Percentiles rank a stretch among this genome's conserved stretches.
phyloP scores from a whole-genome alignment of 2,329 filamentous ascomycete genomes.

The Pseudogymnoascus sp. region DNA sequence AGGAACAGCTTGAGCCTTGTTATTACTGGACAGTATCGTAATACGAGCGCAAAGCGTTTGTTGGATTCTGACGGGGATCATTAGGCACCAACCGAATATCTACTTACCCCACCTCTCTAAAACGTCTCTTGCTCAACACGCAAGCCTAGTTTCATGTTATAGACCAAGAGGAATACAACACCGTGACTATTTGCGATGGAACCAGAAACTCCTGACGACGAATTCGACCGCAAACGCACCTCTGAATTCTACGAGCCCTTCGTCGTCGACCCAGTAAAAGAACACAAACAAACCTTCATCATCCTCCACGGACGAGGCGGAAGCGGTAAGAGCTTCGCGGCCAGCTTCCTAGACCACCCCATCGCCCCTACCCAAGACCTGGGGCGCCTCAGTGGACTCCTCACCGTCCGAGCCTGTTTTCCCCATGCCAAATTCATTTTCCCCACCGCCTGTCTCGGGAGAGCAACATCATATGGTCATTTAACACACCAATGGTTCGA shows the following conservation, averaged over 20 bases:
- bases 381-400: not conserved
- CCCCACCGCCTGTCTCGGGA: constrained; percentile 39
- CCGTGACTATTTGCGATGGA: not conserved
- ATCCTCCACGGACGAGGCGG: constrained; percentile 46
- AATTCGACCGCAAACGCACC: not conserved
- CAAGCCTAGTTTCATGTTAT: not conserved
- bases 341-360: constrained; percentile 31
- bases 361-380: constrained; percentile 12
- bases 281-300: constrained; percentile 41
- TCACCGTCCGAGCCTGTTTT: constrained; percentile 31
- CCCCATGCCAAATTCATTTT: constrained; percentile 44
- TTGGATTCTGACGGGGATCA: not conserved
- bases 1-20: not conserved
- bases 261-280: constrained; percentile 12
- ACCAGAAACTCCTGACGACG: not conserved
- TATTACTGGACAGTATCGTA: not conserved
- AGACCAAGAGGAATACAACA: not conserved
- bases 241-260: constrained; percentile 17
- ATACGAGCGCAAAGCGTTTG: not conserved
- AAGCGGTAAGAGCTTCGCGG: constrained; percentile 35
- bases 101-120: not conserved
- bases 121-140: not conserved
- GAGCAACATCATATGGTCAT: constrained; percentile 35
- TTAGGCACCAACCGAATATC: not conserved
- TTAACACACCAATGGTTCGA: constrained; percentile 44